phyloP scores from a whole-genome alignment of 139 green algal genomes.

The Asterochloris sp. region DNA sequence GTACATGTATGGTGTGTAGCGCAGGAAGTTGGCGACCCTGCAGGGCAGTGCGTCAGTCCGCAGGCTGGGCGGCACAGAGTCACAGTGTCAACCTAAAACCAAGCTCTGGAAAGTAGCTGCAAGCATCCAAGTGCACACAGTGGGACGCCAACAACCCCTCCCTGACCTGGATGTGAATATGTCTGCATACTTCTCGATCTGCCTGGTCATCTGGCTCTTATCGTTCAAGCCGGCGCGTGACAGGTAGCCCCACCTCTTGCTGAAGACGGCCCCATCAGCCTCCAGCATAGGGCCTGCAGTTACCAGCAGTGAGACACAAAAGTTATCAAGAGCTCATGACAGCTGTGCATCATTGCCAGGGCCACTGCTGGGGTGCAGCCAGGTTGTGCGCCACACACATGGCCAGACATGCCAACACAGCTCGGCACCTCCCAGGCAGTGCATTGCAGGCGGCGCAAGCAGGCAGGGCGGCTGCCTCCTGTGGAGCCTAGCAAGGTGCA shows the following conservation, averaged over 20 bases:
- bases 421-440: not conserved
- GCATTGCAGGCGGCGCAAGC: too few relatives aligned
- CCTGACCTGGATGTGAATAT: conserved; percentile 14
- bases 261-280: conserved; percentile 84
- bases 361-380: too few relatives aligned
- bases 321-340: not conserved
- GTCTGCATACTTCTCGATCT: conserved; percentile 92
- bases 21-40: conserved; percentile 89
- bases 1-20: conserved; percentile 87
- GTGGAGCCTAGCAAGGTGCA: too few relatives aligned
- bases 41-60: conserved; percentile 65
- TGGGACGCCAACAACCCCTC: not conserved
- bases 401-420: not conserved
- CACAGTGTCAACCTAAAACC: not conserved
- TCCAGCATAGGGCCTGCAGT: conserved; percentile 67
- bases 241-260: conserved; percentile 89
- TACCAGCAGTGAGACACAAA: not conserved
- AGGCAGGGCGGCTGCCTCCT: too few relatives aligned
- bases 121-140: not conserved
- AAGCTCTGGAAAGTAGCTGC: not conserved
- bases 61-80: conserved; percentile 64
- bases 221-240: conserved; percentile 91
- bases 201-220: conserved; percentile 87
- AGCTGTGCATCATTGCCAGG: not conserved
- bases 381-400: not conserved